phyloP scores from a whole-genome alignment of 495 filamentous ascomycete species.

The Podospora comata region DNA sequence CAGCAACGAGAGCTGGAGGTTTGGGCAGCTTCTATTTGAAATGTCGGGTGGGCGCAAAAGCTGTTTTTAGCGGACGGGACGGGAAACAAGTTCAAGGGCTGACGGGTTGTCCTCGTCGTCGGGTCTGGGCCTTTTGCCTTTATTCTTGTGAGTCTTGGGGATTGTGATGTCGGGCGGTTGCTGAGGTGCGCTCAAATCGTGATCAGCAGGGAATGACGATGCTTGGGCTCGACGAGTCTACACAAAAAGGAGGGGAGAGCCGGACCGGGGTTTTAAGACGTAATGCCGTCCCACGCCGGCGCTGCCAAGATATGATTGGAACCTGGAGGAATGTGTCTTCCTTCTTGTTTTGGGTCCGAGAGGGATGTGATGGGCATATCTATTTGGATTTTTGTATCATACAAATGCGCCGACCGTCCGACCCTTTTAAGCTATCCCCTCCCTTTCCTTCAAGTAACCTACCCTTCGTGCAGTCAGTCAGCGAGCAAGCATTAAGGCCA shows the following conservation, averaged over 20 bases:
- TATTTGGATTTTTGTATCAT: neutral
- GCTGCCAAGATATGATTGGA: constrained; percentile 12
- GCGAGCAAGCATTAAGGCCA: neutral
- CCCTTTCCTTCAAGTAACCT: too few species aligned
- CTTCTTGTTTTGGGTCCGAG: constrained; percentile 4
- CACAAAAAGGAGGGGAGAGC: constrained; percentile 16
- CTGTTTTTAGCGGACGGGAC: neutral
- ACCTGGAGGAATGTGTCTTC: neutral
- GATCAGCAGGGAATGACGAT: constrained; percentile 37
- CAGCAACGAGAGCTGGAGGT: neutral
- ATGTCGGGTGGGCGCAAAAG: neutral
- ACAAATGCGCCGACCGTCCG: neutral
- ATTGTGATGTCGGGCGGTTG: neutral
- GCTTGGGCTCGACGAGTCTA: constrained; percentile 13
- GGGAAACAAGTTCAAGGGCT: neutral
- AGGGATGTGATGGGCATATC: neutral
- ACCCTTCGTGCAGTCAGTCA: neutral
- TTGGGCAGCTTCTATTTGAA: constrained; percentile 6
- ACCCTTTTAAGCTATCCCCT: neutral
- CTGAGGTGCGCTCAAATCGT: constrained; percentile 18
- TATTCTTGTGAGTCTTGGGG: constrained; percentile 15
- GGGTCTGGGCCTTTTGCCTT: constrained; percentile 8
- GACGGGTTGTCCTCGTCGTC: neutral
- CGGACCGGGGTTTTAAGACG: constrained; percentile 20
- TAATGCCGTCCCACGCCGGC: constrained; percentile 22